A percentile compares a stretch with the other conserved stretches of the same genome.
Conservation (phyloP, 2,329 filamentous ascomycete species). For the Fusarium sp. region DNA sequence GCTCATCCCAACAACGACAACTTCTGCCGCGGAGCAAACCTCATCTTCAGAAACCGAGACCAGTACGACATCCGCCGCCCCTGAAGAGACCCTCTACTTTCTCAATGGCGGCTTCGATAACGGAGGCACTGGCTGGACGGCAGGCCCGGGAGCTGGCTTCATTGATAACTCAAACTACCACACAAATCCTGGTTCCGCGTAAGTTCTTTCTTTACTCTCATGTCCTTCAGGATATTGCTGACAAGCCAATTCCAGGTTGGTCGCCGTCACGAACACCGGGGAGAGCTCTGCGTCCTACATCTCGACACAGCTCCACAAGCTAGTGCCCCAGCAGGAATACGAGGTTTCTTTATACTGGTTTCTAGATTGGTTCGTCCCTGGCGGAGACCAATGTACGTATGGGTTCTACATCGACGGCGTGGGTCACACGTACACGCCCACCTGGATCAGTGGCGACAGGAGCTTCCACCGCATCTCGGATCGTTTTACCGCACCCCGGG, state of each 20-base stretch:
- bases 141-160: background rate
- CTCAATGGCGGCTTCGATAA: background rate
- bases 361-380: background rate
- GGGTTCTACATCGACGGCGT: constrained; percentile 1
- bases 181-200: background rate
- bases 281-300: background rate
- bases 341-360: background rate
- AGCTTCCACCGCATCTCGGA: background rate
- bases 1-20: no score
- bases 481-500: background rate
- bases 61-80: background rate
- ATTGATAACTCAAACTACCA: background rate
- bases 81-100: background rate
- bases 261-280: background rate
- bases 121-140: background rate
- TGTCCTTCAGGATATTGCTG: background rate
- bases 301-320: background rate
- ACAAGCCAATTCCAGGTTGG: background rate
- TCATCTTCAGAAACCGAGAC: background rate
- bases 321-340: background rate
- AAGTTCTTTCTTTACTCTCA: background rate
- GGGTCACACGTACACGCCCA: background rate
- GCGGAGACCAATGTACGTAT: background rate
- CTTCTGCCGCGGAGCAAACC: background rate
- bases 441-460: background rate